Percentiles rank a stretch among this genome's conserved stretches.
Conservation (phyloP, 2,329 filamentous ascomycete genomes). For the Penicillium sp. region DNA sequence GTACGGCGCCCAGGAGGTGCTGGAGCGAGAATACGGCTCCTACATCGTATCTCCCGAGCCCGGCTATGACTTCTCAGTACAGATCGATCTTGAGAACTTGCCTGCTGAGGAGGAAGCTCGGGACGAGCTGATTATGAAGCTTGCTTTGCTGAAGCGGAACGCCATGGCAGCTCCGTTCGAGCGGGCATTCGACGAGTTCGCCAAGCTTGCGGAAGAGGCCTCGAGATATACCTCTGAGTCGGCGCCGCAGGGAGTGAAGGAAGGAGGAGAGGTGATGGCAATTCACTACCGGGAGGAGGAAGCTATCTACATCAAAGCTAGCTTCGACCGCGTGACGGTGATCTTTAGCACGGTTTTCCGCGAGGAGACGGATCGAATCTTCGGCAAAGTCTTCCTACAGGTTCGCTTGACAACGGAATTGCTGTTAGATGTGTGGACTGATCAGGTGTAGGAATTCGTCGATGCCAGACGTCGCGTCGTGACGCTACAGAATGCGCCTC, state of each 20-base stretch:
- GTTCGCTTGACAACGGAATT: conserved; percentile 22
- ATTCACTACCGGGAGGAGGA: conserved; percentile 99
- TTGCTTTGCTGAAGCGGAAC: conserved; percentile 92
- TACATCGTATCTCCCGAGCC: conserved; percentile 83
- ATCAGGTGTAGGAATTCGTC: conserved; percentile 70
- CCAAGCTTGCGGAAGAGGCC: conserved; percentile 77
- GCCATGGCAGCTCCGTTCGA: conserved; percentile 98
- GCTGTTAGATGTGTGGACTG: neutral
- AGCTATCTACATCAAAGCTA: conserved; percentile 97
- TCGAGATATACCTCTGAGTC: conserved; percentile 90
- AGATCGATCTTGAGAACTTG: conserved; percentile 81
- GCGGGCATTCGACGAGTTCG: conserved; percentile 90
- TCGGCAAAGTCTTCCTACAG: conserved; percentile 96
- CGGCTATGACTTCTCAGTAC: conserved; percentile 93
- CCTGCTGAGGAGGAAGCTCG: conserved; percentile 78
- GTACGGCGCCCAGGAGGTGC: conserved; percentile 86
- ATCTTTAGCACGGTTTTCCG: conserved; percentile 98
- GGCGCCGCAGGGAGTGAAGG: conserved; percentile 80
- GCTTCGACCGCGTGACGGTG: conserved; percentile 93
- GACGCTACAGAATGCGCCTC: conserved; percentile 95
- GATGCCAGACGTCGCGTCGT: conserved; percentile 74
- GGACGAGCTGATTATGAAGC: conserved; percentile 78
- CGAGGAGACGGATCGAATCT: conserved; percentile 95
- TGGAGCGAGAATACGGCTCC: conserved; percentile 88
- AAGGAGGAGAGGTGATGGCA: conserved; percentile 88